These are phyloP conservation scores for Cordyceps javanica DNA, from an alignment of 2,329 filamentous ascomycete species.

Conservation along the genomic window DNA sequence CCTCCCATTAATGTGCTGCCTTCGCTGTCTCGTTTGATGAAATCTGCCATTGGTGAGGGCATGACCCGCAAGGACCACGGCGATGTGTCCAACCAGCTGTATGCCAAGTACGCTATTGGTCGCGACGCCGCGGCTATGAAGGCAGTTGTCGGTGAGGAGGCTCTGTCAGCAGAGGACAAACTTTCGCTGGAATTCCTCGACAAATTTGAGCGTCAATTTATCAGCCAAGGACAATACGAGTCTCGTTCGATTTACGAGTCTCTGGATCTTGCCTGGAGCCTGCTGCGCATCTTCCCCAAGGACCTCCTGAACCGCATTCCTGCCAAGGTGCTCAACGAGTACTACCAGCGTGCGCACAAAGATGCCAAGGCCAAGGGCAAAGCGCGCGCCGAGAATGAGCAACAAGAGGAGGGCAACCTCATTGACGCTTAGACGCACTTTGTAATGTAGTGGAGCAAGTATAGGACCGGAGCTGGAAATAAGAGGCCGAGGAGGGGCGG, in stretches of 20 bases:
- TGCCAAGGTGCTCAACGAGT: slow-evolving; percentile 75
- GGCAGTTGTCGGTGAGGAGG: slow-evolving; percentile 97
- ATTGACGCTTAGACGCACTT: slow-evolving; percentile 45
- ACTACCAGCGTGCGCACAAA: slow-evolving; percentile 63
- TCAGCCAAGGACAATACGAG: slow-evolving; percentile 88
- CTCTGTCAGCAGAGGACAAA: slow-evolving; percentile 92
- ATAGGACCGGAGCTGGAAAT: slow-evolving; percentile 11
- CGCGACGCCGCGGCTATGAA: slow-evolving; percentile 99
- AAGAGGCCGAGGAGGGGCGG: slow-evolving; percentile 15
- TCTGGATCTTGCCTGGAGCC: slow-evolving; percentile 90
- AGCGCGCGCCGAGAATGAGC: slow-evolving; percentile 38
- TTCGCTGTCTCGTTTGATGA: slow-evolving; percentile 98
- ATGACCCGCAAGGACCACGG: slow-evolving; percentile 96
- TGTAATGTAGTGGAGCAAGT: slow-evolving; percentile 2
- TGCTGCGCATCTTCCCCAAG: slow-evolving; percentile 96
- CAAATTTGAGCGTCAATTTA: slow-evolving; percentile 96
- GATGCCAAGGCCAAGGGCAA: slow-evolving; percentile 59
- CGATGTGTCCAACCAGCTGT: slow-evolving; percentile 98
- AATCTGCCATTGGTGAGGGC: slow-evolving; percentile 96
- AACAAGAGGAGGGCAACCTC: slow-evolving; percentile 49
- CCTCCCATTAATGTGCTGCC: slow-evolving; percentile 98
- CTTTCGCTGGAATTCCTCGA: slow-evolving; percentile 96
- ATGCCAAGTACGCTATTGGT: slow-evolving; percentile 98
- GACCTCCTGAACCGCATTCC: slow-evolving; percentile 94
- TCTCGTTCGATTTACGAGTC: slow-evolving; percentile 87